These are phyloP conservation scores for Vaccinium macrocarpon DNA, from an alignment of 148 eudicot species.

Conservation along the genomic window DNA sequence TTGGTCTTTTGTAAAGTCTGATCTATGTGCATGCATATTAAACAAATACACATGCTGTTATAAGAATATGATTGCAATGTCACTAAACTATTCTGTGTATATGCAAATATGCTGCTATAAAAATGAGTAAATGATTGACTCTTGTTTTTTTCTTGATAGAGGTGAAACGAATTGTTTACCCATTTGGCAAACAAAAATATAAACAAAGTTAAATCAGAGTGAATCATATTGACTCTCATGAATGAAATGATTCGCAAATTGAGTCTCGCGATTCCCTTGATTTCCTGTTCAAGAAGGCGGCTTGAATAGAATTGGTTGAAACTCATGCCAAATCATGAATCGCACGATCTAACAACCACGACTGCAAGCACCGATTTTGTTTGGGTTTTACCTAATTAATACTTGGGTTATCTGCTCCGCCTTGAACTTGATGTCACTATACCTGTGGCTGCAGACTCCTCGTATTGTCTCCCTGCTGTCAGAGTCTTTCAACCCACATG, in stretches of 20 bases:
- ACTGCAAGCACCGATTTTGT: not conserved
- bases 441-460: constrained; percentile 66
- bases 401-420: constrained; percentile 4
- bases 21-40: not conserved
- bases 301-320: not conserved
- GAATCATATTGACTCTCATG: not conserved
- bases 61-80: not conserved
- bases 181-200: not conserved
- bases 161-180: not conserved
- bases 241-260: not conserved
- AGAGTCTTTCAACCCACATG: constrained; percentile 97
- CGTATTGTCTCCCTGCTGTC: constrained; percentile 86
- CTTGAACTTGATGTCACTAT: constrained; percentile 13
- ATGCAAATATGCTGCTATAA: not conserved
- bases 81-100: not conserved
- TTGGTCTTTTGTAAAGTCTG: not conserved
- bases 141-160: not conserved
- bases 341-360: not conserved
- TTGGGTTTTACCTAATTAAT: not conserved
- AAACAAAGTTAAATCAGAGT: not conserved
- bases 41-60: not conserved
- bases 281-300: not conserved
- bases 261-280: not conserved
- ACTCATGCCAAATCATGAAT: not conserved
- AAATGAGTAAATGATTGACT: not conserved